Percentiles rank a stretch among this genome's conserved stretches.
Evolutionary conservation across 495 filamentous ascomycete species (phyloP).

Genomic region (Beverwykella pulmonaria): DNA sequence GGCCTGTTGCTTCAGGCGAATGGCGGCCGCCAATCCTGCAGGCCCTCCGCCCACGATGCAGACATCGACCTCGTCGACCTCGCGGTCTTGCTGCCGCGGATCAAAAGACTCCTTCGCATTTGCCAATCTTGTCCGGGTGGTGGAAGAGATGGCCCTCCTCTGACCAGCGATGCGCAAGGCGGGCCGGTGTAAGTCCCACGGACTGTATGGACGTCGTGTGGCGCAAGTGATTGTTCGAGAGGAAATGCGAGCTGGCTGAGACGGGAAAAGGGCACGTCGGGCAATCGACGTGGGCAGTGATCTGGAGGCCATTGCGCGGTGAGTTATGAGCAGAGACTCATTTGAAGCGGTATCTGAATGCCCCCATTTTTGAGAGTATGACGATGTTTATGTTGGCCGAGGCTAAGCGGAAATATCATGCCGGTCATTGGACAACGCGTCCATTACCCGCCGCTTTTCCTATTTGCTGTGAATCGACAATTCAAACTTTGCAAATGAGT

Average conservation of each 20-base stretch:
- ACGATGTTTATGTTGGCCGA: constrained; percentile 28
- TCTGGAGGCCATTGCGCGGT: constrained; percentile 35
- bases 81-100: constrained; percentile 72
- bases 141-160: constrained; percentile 32
- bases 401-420: constrained; percentile 32
- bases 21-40: constrained; percentile 88
- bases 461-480: background rate
- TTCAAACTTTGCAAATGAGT: background rate
- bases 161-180: constrained; percentile 36
- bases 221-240: constrained; percentile 2
- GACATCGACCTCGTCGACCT: constrained; percentile 92
- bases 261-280: constrained; percentile 12
- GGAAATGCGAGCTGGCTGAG: constrained; percentile 1
- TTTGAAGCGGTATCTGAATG: background rate
- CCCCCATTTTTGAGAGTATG: constrained; percentile 18
- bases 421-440: constrained; percentile 21
- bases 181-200: constrained; percentile 25
- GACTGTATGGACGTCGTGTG: background rate
- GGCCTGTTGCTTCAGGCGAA: constrained; percentile 92
- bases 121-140: constrained; percentile 48
- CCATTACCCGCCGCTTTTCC: background rate
- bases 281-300: constrained; percentile 16
- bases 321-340: background rate
- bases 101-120: constrained; percentile 69
- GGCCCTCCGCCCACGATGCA: constrained; percentile 96